Conservation (phyloP, 1,284 basidiomycete genomes). For the Ceratobasidium sp. region DNA sequence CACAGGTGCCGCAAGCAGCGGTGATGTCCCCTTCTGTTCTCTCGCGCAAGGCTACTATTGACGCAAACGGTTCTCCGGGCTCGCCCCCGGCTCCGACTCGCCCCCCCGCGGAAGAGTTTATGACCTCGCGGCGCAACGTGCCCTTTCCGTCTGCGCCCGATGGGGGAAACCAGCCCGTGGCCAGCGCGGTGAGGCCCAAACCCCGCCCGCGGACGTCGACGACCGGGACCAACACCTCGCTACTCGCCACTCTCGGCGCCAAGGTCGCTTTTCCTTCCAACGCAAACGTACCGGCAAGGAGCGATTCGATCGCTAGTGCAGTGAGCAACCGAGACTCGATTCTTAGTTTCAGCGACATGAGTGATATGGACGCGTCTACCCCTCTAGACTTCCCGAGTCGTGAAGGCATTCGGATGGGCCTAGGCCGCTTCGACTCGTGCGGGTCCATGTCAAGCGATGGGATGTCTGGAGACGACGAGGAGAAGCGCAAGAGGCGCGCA, state of each 20-base stretch:
- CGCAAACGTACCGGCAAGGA: not conserved
- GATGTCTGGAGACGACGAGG: conserved; percentile 22
- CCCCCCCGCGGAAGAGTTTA: conserved; percentile 6
- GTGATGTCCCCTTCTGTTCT: not conserved
- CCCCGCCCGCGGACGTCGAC: conserved; percentile 20
- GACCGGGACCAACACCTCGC: conserved; percentile 1
- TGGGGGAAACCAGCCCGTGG: not conserved
- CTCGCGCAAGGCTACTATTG: conserved; percentile 28
- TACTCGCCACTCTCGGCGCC: conserved; percentile 11
- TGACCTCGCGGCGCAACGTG: not conserved
- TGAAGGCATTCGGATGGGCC: conserved; percentile 12
- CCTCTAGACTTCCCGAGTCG: conserved; percentile 34
- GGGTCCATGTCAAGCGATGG: conserved; percentile 6
- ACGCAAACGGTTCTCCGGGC: conserved; percentile 16
- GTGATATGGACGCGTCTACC: conserved; percentile 30
- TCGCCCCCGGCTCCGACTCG: conserved; percentile 15
- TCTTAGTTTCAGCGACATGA: conserved; percentile 12
- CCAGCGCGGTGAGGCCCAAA: not conserved
- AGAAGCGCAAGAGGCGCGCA: conserved; percentile 24
- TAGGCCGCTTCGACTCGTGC: conserved; percentile 9
- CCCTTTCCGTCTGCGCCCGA: conserved; percentile 4
- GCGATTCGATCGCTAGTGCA: conserved; percentile 36
- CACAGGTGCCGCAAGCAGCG: conserved; percentile 16
- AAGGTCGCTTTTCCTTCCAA: conserved; percentile 4
- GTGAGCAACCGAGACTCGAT: conserved; percentile 36